Evolutionary conservation across 2,329 filamentous ascomycete species (phyloP), one percentile per base, ranked within the genome.

Genomic region (Scytalidium sp.): DNA sequence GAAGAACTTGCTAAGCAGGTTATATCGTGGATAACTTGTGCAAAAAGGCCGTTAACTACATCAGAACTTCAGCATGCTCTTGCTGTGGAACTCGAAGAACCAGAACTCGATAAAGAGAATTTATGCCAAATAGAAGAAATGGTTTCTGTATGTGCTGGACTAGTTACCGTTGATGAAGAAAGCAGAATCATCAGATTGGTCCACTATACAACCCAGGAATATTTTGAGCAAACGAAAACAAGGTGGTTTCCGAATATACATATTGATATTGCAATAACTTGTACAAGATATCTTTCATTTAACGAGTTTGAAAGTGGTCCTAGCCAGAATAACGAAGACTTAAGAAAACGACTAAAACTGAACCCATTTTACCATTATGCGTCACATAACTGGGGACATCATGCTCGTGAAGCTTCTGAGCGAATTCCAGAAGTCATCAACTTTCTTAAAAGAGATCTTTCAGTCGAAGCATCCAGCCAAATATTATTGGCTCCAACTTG

Each of bases 31-130:
- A 67, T 78, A 9, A 63, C 61, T 0, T 71, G 50, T 29, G 64
- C 71, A 1, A 66, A 58, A 41, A 62, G 66, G 39, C 66, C 58
- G 0, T 50, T 78, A 0, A 64, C 51, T 1, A 59, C 47, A 1
- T 0, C 17, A 1, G 72, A 77, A 49, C 62, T 78, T 3, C 64
- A 66, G 45, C 64, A 76, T 52, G 74, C 73, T 0, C 63, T 79
- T 13, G 73, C 69, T 0, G 56, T 72, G 0, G 65, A 72, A 29
- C 1, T 46, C 2, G 64, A 53, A 0, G 41, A 57, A 2, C 1
- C 44, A 0, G 49, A 59, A 1, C 45, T 75, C 11, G 66, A 74
- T 4, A 20, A 63, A 41, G 64, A 71, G 0, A 69, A 70, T 19
- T 19, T 75, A 0, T 52, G 66, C 68, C 42, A 17, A n/a, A 50